Base-by-base conservation (phyloP, 2,329 filamentous ascomycete genomes). In the Diaporthe eres region DNA sequence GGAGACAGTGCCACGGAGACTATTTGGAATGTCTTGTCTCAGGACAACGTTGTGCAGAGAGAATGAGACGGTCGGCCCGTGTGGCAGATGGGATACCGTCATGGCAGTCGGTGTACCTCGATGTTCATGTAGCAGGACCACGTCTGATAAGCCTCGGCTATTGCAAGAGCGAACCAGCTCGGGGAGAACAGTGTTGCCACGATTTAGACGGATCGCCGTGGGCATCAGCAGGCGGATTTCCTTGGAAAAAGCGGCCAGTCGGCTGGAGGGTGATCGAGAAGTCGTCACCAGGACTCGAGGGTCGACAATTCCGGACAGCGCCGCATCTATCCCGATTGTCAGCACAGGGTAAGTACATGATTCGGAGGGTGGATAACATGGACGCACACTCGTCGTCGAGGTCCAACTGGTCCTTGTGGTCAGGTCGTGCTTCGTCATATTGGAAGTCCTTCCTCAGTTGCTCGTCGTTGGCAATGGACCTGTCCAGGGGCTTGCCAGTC, bases 11-110 rank as follows among this genome's bases (percentile, higher is more conserved):
- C 97, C 97, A 75, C 94, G 91, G 12, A 95, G 91, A 57, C 93
- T 92, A 78, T 97, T 95, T 1, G 97, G 96, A 28, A 99, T 98
- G 82, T 99, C 97, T 76, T 96, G 94, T 60, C 97, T 92, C 70
- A 99, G 88, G 13, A 98, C 93, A 4, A 98, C 96, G 79, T 99
- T 98, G 84, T 98, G 95, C 25, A 98, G 87, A 7, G 93, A 95
- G 85, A 98, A 98, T 13, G 94, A 95, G 42, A 93, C 91, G 92
- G 78, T 98, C 0, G 95, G 95, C 0, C 96, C 95, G 81, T 98
- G 95, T 1, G 95, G 95, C 65, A 98, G 92, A 82, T 98, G 95
- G 1, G 93, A 95, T 51, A 98, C 87, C 1, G 95, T 98, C 79
- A 99, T 86, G 2, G 95, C 96, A 0, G 96, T 98, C 0, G 97